Evolutionary conservation across 345 rosid genomes (phyloP).

Genomic region (Populus tremula): DNA sequence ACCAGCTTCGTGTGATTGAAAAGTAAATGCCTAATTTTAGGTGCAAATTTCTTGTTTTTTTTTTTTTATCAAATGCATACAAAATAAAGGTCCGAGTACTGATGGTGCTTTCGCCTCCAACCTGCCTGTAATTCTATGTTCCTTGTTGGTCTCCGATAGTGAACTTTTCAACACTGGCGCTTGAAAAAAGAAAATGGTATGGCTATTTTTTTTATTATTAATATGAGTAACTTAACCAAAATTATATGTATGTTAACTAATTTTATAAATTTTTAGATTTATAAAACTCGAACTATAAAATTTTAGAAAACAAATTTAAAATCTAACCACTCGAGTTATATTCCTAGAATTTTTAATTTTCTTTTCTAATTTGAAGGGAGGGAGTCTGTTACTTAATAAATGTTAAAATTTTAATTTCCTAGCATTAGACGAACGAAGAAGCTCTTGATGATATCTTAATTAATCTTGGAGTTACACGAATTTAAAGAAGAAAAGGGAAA

Average conservation of each 20-base stretch:
- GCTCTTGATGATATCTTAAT: no score
- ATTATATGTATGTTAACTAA: fast-evolving
- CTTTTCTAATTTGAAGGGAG: neutral
- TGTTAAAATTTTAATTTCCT: neutral
- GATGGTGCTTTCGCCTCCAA: neutral
- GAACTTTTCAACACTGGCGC: neutral
- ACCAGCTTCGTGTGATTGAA: neutral
- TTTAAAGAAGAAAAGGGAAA: no score
- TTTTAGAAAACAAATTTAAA: fast-evolving
- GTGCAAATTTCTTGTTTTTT: neutral
- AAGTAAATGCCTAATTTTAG: no score
- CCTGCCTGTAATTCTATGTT: neutral
- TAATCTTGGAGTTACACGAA: no score
- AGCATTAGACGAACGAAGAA: no score
- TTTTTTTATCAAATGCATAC: neutral
- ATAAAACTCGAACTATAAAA: no score
- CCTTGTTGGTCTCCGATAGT: neutral
- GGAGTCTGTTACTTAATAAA: neutral
- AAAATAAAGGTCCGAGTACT: neutral
- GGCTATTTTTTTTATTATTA: neutral
- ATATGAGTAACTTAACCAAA: fast-evolving
- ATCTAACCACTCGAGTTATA: no score
- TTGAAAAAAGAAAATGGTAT: neutral
- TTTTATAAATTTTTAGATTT: no score
- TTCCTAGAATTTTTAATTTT: no score